Base-by-base conservation (phyloP, 441 rosid genomes). In the Eutrema salsugineum region DNA sequence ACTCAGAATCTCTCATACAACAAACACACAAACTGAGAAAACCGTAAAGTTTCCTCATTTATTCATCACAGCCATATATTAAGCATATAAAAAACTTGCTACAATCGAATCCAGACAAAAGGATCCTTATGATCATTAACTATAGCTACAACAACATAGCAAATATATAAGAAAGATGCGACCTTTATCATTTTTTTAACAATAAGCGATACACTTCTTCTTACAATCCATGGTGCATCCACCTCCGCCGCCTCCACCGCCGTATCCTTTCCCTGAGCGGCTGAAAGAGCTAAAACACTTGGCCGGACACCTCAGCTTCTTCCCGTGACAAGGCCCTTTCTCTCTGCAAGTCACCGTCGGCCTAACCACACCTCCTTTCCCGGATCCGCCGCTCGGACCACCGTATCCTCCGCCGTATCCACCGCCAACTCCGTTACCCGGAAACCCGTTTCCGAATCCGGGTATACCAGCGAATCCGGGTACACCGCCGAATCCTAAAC, bases 141-240 rank as follows among this genome's bases (percentile, higher is more conserved):
- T 72, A 35, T 59, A 60, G 59, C 38, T 47, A 43, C 46, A 19
- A 46, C 33, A 55, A 62, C 70, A 63, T 55, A 47, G 11, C 56
- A 60, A 61, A 74, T 22, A 76, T 39, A 70, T 70, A 76, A 69
- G 57, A 55, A 43, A 70, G 64, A 24, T 50, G 2, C 0, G 20
- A 22, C 11, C 1, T 33, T 59, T 57, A 0, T 27, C 4, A 1
- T 16, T 32, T n/a, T 15, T 19, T 57, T 74, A 94, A 77, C 99
- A 91, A 32, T 85, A 94, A 73, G 97, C 97, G 30, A 85, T 30
- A 47, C 99, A 94, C 79, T 90, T 91, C 80, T 91, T 90, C 95
- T 91, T 88, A 69, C 99, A 94, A 55, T 94, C 99, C 80, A 90
- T 81, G 49, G 92, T 94, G 79, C 99, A 94, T 1, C 99, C 90